Evolutionary conservation across 805 yeast species (phyloP).

Genomic region (Ogataea nonfermentans): DNA sequence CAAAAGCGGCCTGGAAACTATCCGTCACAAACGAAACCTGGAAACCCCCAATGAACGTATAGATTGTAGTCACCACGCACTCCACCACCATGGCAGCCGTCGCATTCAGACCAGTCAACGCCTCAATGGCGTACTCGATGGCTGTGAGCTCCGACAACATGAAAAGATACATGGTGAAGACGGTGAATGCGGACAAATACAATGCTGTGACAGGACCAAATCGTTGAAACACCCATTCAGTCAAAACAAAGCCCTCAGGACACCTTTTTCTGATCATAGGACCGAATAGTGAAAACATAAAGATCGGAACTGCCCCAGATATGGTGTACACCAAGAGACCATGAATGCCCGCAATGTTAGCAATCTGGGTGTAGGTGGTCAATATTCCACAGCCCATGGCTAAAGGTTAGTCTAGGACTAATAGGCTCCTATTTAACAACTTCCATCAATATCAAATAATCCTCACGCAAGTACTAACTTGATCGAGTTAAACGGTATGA

Average conservation of each 20-base stretch:
- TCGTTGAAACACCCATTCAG: constrained; percentile 90
- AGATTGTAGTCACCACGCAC: constrained; percentile 81
- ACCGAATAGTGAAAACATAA: constrained; percentile 79
- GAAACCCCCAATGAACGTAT: constrained; percentile 88
- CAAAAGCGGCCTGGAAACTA: constrained; percentile 76
- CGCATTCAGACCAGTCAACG: constrained; percentile 76
- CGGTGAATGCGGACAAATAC: constrained; percentile 76
- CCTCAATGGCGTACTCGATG: constrained; percentile 68
- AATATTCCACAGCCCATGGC: constrained; percentile 89
- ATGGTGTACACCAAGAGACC: constrained; percentile 81
- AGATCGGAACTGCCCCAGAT: constrained; percentile 79
- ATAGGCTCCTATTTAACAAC: constrained; percentile 15
- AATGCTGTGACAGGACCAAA: constrained; percentile 72
- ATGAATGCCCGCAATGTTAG: constrained; percentile 81
- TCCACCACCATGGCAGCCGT: constrained; percentile 81
- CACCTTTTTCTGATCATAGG: constrained; percentile 75
- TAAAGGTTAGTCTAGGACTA: constrained; percentile 29
- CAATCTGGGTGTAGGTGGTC: constrained; percentile 83
- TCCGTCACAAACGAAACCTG: constrained; percentile 86
- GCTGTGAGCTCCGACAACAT: constrained; percentile 88
- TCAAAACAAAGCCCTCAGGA: constrained; percentile 87
- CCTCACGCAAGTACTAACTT: constrained; percentile 84
- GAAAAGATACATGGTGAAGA: constrained; percentile 79
- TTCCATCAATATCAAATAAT: constrained; percentile 42
- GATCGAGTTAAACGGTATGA: constrained; percentile 78